Base-by-base conservation (phyloP, 805 yeast genomes). In the Candida rishiriensis region DNA sequence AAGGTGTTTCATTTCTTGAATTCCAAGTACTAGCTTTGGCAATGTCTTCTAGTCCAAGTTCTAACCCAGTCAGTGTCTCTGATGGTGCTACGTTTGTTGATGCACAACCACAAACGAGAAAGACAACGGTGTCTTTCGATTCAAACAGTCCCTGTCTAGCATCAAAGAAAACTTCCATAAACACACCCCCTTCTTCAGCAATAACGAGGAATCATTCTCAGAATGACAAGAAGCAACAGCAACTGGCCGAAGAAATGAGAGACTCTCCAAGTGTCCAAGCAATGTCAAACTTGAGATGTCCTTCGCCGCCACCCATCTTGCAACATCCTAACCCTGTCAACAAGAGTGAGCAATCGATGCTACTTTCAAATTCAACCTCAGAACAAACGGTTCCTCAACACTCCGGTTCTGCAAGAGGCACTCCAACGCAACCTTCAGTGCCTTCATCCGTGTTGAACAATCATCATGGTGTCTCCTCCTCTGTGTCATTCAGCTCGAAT, bases 271-370 rank as follows among this genome's bases (percentile, higher is more conserved):
- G 80, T 32, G 78, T 73, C 11, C 57, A 76, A 61, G 84, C 85
- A 1, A 63, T 78, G 30, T 77, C 85, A 8, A 76, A 71, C 56
- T 60, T 80, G 43, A 69, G 83, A 47, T 78, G 85, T 51, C 86
- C 87, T 1, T 81, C 86, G 4, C 87, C 88, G n/a, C 85, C 88
- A 1, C 86, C 88, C 8, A 80, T 81, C 42, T 63, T 80, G 38
- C 70, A 70, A 43, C 64, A 65, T 10, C 56, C 58, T 7, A 55
- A 60, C 7, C 54, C 57, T 28, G 46, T 54, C 3, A 50, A 56
- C 8, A 59, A 57, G 3, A 47, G 55, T 4, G 56, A 51, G 12
- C 41, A 21, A 13, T 52, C 57, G 39, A 17, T 44, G 30, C 34
- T 46, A n/a, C 33, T 38, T 47, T 50, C 32, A 40, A 37, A 15